Base-by-base conservation (phyloP, 371 early-diverging fungal species). In the Mortierella sp. region DNA sequence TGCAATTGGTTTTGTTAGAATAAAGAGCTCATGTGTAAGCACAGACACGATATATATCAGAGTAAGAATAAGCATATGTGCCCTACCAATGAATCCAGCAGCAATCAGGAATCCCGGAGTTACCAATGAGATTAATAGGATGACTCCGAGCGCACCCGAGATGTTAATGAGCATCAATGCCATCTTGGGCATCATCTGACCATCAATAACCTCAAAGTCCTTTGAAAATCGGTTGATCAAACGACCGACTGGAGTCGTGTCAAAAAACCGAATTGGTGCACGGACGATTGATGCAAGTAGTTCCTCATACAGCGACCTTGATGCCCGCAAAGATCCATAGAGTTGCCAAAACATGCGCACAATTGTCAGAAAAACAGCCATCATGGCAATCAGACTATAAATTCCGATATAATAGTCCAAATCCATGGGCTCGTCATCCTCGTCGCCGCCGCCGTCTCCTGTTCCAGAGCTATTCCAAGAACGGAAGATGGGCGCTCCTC, bases 201-300 rank as follows among this genome's bases (percentile, higher is more conserved):
- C 89, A 74, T 96, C 96, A 57, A 94, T 79, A 15, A 86, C 80
- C 59, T 90, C 90, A 77, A 93, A 87, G 82, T 96, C 96, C 67
- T 90, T 89, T n/a, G 88, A 85, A 71, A 95, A 94, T 30, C 96
- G 83, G 74, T 93, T 92, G 70, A 94, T 77, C 26, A 95, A 88
- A 9, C 95, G 87, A 7, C 96, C 96, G 18, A 96, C 75, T 7
- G 97, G 98, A 15, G 96, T 97, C 21, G 85, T 89, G 56, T 97
- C 97, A 73, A 95, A 96, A 83, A 96, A 96, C 19, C 91, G 85
- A 30, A 95, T 83, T 28, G 86, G 88, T 1, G 93, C 91, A 11
- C 84, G 85, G 57, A 93, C 70, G 12, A 93, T 84, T 2, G 87
- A 74, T 7, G 66, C 63, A 60, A 93, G 64, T 7, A 91, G 74